A percentile compares a stretch with the other conserved stretches of the same genome.
phyloP scores from a whole-genome alignment of 768 basidiomycete species.

The Lactarius hengduanensis region DNA sequence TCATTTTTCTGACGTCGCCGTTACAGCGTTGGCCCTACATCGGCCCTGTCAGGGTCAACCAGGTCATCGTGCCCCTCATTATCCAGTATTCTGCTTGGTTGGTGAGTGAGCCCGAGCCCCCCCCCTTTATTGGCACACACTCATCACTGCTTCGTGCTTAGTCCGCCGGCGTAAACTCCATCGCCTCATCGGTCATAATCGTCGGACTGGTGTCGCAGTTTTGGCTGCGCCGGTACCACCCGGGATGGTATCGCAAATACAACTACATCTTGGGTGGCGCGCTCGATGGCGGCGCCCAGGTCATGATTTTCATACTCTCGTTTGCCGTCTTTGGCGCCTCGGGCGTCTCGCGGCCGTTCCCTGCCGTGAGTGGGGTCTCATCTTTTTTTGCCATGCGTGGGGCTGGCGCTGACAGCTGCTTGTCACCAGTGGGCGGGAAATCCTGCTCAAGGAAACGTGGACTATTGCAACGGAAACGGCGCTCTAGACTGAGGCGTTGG shows the following conservation, averaged over 20 bases:
- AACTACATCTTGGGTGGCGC: constrained; percentile 69
- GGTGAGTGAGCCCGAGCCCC: constrained; percentile 14
- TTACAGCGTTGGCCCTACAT: constrained; percentile 54
- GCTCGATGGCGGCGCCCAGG: constrained; percentile 62
- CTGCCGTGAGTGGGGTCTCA: constrained; percentile 29
- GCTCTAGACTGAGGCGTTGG: constrained; percentile 41
- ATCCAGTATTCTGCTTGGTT: constrained; percentile 47
- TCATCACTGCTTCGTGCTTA: constrained; percentile 21
- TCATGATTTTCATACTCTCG: constrained; percentile 62
- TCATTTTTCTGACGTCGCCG: constrained; percentile 2
- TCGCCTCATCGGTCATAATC: constrained; percentile 47
- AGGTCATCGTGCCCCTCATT: constrained; percentile 55
- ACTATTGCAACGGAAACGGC: constrained; percentile 61
- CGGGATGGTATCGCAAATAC: constrained; percentile 61
- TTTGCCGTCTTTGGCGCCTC: constrained; percentile 68
- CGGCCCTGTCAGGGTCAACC: constrained; percentile 48
- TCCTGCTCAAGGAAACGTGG: constrained; percentile 52
- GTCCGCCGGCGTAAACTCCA: constrained; percentile 55
- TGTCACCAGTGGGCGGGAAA: constrained; percentile 49
- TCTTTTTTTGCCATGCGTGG: background rate
- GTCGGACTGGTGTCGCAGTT: constrained; percentile 55
- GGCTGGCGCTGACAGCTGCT: background rate
- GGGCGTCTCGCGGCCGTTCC: constrained; percentile 50
- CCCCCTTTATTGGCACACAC: background rate
- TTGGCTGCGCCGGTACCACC: constrained; percentile 27